Evolutionary conservation across 345 rosid genomes (phyloP).

Genomic region (Corymbia maculata): DNA sequence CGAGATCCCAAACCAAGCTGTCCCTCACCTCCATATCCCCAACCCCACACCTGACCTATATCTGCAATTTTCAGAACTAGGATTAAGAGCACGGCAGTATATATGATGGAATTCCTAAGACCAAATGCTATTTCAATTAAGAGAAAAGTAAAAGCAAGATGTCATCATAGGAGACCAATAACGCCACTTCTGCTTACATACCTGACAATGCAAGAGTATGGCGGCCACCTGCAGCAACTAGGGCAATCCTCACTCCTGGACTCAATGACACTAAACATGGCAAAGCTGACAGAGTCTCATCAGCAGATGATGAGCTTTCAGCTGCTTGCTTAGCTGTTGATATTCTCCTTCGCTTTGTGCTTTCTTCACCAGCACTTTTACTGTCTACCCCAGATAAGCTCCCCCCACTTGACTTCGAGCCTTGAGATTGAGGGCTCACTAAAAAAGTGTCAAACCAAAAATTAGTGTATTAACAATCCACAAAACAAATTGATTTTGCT

Average conservation of each 20-base stretch:
- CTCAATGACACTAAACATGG: slow-evolving; percentile 86
- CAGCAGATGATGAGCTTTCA: slow-evolving; percentile 64
- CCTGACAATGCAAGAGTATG: slow-evolving; percentile 96
- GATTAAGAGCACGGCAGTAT: slow-evolving; percentile 12
- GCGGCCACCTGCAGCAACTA: slow-evolving; percentile 97
- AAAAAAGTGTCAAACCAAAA: background rate
- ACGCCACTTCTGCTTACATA: slow-evolving; percentile 7
- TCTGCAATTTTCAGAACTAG: slow-evolving; percentile 57
- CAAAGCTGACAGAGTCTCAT: slow-evolving; percentile 65
- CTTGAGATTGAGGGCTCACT: slow-evolving; percentile 60
- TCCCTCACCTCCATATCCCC: slow-evolving; percentile 99
- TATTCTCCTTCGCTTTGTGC: slow-evolving; percentile 59
- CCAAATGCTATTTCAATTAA: background rate
- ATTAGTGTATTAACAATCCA: background rate
- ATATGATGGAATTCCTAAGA: slow-evolving; percentile 1
- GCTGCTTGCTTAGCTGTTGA: slow-evolving; percentile 62
- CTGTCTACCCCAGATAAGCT: slow-evolving; percentile 25
- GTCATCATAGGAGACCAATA: background rate
- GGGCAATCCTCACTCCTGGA: slow-evolving; percentile 73
- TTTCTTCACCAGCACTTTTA: slow-evolving; percentile 51
- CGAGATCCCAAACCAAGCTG: slow-evolving; percentile 98
- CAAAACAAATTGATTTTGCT: background rate
- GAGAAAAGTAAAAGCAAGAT: background rate
- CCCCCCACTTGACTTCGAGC: slow-evolving; percentile 40
- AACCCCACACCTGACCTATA: slow-evolving; percentile 98